Conservation (phyloP, 495 filamentous ascomycete genomes). For the Monascus purpureus region DNA sequence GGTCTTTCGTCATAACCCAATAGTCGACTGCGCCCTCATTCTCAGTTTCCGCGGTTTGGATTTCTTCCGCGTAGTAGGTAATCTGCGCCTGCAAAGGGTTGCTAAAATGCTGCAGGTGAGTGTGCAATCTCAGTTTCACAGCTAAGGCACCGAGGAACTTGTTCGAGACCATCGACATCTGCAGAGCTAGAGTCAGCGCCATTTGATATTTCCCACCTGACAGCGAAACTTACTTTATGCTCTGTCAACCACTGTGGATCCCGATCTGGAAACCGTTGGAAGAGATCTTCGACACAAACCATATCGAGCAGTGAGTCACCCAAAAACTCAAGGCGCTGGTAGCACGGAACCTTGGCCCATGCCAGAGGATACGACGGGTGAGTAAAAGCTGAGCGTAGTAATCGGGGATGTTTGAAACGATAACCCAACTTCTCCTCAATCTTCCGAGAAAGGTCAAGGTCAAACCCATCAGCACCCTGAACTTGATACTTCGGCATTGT, state of each 20-base stretch:
- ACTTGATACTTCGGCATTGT: conserved; percentile 57
- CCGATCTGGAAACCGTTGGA: conserved; percentile 54
- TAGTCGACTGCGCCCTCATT: conserved; percentile 54
- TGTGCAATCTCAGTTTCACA: conserved; percentile 63
- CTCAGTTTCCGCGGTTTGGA: conserved; percentile 39
- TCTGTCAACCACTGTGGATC: conserved; percentile 98
- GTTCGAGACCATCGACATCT: conserved; percentile 98
- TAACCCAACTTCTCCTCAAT: conserved; percentile 59
- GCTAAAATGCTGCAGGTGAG: conserved; percentile 51
- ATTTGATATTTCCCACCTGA: background rate
- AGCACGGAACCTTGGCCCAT: conserved; percentile 68
- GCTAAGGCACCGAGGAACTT: conserved; percentile 78
- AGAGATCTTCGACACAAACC: conserved; percentile 71
- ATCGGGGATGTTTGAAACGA: conserved; percentile 60
- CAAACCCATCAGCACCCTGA: conserved; percentile 26
- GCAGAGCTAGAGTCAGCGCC: conserved; percentile 3
- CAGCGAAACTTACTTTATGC: conserved; percentile 50
- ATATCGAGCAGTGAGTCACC: conserved; percentile 86
- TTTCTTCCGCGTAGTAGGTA: conserved; percentile 51
- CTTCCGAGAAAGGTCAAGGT: conserved; percentile 52
- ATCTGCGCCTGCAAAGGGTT: conserved; percentile 47
- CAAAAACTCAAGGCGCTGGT: conserved; percentile 87
- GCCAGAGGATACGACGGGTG: conserved; percentile 68
- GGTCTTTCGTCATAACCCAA: conserved; percentile 55
- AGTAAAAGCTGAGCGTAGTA: conserved; percentile 74